Evolutionary conservation across 768 basidiomycete genomes (phyloP), one percentile per base, ranked within the genome.

Genomic region (Xerocomellus chrysenteron): DNA sequence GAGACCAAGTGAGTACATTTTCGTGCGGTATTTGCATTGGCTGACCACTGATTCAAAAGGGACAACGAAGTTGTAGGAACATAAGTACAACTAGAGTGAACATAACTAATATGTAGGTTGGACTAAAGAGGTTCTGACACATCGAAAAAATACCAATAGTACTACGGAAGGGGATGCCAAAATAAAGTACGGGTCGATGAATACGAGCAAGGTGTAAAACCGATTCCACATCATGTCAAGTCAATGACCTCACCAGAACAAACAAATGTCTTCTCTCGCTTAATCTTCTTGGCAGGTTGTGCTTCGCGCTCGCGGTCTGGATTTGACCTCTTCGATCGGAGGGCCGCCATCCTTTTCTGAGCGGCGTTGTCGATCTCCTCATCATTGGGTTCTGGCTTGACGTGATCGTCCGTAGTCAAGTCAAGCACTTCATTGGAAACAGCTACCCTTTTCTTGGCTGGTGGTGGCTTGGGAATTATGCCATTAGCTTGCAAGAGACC

Each of bases 401-500:
- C 30, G 37, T 48, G 48, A 28, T 45, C 13, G 5, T 24, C 32
- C 21, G 14, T 28, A 32, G 67, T 64, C 11, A 71, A 53, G 53
- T 73, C 69, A 13, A 71, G 50, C 26, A 69, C 58, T 16, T 60
- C 66, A 16, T 48, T 41, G 7, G 14, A 14, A 43, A 28, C 44
- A 33, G 13, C 2, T 8, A 42, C 36, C 19, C 30, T 54, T 37
- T 51, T 39, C 46, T 52, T 50, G 5, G 33, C 46, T 5, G 45
- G 45, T 16, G 55, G 50, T 2, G 61, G 61, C 36, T 36, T 54
- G 10, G 67, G 68, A 14, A 65, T 58, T 36, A 73, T 66, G 26
- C 65, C 65, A 30, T 69, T 65, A 1, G 67, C 70, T 44, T 60
- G 66, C 28, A 71, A 54, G 54, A 73, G 62, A 53, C 54, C 70